phyloP scores from a whole-genome alignment of 306 rosid species.

The Purshia tridentata region DNA sequence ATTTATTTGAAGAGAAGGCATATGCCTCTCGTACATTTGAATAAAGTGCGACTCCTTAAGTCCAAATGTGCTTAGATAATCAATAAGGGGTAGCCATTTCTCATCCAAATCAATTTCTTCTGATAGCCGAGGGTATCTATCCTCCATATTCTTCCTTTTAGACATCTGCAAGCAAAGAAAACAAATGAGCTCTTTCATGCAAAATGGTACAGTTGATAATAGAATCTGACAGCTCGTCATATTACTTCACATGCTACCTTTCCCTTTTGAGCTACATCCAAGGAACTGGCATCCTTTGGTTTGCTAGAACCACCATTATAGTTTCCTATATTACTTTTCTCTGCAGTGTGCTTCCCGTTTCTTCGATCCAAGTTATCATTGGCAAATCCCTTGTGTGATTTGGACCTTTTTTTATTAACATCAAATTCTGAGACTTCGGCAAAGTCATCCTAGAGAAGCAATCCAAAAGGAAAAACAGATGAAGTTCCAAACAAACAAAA shows the following conservation, averaged over 20 bases:
- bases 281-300: constrained; percentile 35
- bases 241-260: constrained; percentile 50
- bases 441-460: constrained; percentile 61
- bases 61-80: constrained; percentile 83
- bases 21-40: constrained; percentile 90
- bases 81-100: constrained; percentile 91
- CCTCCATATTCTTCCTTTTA: constrained; percentile 45
- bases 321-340: constrained; percentile 7
- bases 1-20: constrained; percentile 87
- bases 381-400: constrained; percentile 26
- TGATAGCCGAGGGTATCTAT: constrained; percentile 60
- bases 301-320: constrained; percentile 6
- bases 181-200: constrained; percentile 4
- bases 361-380: constrained; percentile 17
- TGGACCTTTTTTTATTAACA: constrained; percentile 45
- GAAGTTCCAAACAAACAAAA: background rate
- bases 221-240: constrained; percentile 19
- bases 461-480: constrained; percentile 11
- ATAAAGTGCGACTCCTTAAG: constrained; percentile 88
- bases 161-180: constrained; percentile 43
- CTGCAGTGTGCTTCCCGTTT: constrained; percentile 16
- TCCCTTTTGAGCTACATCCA: constrained; percentile 35
- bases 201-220: constrained; percentile 18
- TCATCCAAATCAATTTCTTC: constrained; percentile 71
- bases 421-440: constrained; percentile 52